Base-by-base conservation (phyloP, 345 rosid genomes). In the Nasturtium officinale region DNA sequence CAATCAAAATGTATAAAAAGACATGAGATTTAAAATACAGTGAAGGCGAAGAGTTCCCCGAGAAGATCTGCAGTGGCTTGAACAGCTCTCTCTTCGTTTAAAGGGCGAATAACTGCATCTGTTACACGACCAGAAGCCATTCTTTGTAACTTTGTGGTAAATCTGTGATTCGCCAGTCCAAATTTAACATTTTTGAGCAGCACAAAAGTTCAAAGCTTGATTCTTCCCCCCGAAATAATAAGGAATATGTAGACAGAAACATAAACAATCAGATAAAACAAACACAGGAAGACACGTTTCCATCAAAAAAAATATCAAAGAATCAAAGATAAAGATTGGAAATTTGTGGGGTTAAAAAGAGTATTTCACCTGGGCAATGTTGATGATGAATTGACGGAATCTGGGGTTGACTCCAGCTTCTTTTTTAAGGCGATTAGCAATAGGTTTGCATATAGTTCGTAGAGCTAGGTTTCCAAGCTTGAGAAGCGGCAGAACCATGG, bases 41-140 rank as follows among this genome's bases (percentile, higher is more conserved):
- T 35, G 77, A 92, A 92, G 38, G 89, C 84, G 45, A 92, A 92
- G 47, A 92, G 67, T 78, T 92, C 98, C 18, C 96, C 97, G 5
- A 89, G 80, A 79, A 90, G 97, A 85, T 87, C 96, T 2, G 90
- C 88, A 63, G 97, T 90, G 67, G 85, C 91, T 67, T 90, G 96
- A 67, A 92, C 85, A 69, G 97, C 98, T 79, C 86, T 85, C 80
- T 88, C 96, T 84, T 87, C 93, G 55, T 92, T 61, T 67, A 90
- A 69, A 26, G 98, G 98, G 13, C 86, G 89, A 42, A 92, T 86
- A 16, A 79, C 84, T 30, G 87, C 96, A 85, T 87, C 82, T 25
- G 86, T 81, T 21, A 86, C 77, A 72, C 75, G 89, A 28, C 96
- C 92, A 60, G 88, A 85, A 29, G 86, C 83, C 2, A 82, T 83